Base-by-base conservation (phyloP, 805 yeast species). In the Ogataea paraovalis region DNA sequence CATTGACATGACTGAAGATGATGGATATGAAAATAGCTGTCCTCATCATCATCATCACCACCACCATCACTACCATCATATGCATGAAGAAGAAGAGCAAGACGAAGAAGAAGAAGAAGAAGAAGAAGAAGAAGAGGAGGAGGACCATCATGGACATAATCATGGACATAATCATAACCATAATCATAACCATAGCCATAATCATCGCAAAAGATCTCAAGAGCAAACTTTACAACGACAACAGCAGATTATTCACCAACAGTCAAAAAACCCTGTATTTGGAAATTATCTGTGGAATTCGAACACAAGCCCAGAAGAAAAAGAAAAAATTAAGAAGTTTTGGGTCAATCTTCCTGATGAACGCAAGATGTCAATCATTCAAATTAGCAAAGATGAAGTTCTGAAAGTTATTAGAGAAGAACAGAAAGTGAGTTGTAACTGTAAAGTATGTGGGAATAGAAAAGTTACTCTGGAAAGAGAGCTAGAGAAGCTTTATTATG, bases 361-460 rank as follows among this genome's bases (percentile, higher is more conserved):
- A 3, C 82, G 79, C 54, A 84, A 86, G 56, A 72, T 76, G 55
- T 69, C 76, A 27, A 74, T 89, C 21, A 75, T 87, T 27, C 74
- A 76, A 56, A 77, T 87, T 39, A 87, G 86, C 54, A 84, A 82
- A 60, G 79, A 79, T 41, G 82, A 87, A 37, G 81, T 90, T 1
- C 72, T 86, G 66, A 77, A 76, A 42, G 74, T 80, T 39, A 78
- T 88, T 63, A 78, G 76, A 50, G 80, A 75, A 49, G 81, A 80
- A 58, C 83, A 80, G 58, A 72, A 74, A 52, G 68, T 71, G 22
- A 63, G 65, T 23, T 90, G 96, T 62, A 75, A 79, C 48, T 91
- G 97, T 62, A 70, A 82, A 3, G 80, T 80, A 18, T 91, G 97
- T 68, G 92, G 91, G 2, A 76, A 87, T 41, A 83, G 85, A 55